Evolutionary conservation across 1,284 basidiomycete species (phyloP), one percentile per base, ranked within the genome.

Genomic region (Tremellales sp.): DNA sequence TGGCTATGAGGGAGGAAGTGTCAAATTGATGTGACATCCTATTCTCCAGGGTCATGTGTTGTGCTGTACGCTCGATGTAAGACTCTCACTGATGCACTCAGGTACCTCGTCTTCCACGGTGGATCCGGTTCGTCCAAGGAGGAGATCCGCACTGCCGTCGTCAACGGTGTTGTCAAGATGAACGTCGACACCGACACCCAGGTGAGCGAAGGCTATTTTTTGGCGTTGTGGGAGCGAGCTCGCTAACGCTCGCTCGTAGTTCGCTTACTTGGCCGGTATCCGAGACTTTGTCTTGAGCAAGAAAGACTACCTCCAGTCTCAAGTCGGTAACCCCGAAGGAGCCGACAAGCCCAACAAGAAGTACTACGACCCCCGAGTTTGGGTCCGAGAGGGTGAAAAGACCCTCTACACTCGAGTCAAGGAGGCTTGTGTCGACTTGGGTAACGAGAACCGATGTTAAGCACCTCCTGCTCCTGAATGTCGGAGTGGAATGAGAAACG

Each of bases 81-180:
- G 40, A 61, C 53, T 27, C 43, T 24, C 41, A 22, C 40, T 48
- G 40, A 44, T 25, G 8, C 6, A 7, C 37, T 13, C 56, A 89
- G 87, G 65, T 97, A 87, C 84, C 88, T 98, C 56, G 96, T 98
- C 76, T 99, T 98, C 91, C 96, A 99, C 80, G 96, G 96, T 77
- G 96, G 96, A 63, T 97, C 94, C 50, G 96, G 96, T 52, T 97
- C 94, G 33, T 85, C 86, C 65, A 93, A 94, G 79, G 86, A 96
- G 52, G 96, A 99, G 79, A 98, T 98, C 78, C 80, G 80, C 67
- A 91, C 86, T 44, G 94, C 94, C 49, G 94, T 98, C 62, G 67
- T 77, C 54, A 83, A 94, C 75, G 94, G 96, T 73, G 94, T 94
- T 46, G 85, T 96, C 69, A 97, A 97, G 81, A 93, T 94, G 89